These are phyloP conservation scores for Penicillium sp. DNA, from an alignment of 2,329 filamentous ascomycete species.

Conservation along the genomic window DNA sequence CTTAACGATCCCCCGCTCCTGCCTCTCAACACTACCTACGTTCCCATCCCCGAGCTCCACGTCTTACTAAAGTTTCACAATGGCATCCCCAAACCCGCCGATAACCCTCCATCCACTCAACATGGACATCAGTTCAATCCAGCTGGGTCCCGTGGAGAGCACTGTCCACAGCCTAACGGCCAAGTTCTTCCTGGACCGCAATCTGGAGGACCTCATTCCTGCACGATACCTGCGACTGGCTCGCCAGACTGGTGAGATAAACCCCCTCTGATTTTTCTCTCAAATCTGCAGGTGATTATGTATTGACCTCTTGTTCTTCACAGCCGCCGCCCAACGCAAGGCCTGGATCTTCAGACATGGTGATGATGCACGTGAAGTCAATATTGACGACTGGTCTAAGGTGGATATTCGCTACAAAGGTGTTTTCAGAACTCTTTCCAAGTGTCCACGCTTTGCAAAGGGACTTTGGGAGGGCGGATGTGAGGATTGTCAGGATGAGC, in stretches of 20 bases:
- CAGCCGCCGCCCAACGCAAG: constrained; percentile 17
- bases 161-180: constrained; percentile 21
- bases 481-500: background rate
- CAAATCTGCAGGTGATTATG: background rate
- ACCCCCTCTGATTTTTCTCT: background rate
- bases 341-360: constrained; percentile 24
- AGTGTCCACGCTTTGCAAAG: constrained; percentile 18
- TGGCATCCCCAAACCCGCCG: background rate
- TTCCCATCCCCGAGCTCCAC: background rate
- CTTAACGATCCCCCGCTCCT: no score
- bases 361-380: constrained; percentile 16
- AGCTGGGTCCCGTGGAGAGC: constrained; percentile 3
- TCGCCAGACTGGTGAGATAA: constrained; percentile 15
- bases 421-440: constrained; percentile 23
- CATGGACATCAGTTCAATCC: background rate
- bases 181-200: constrained; percentile 19
- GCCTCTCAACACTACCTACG: no score
- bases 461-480: constrained; percentile 18
- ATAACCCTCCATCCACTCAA: background rate
- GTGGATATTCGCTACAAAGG: constrained; percentile 23
- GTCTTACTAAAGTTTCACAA: background rate
- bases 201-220: constrained; percentile 22
- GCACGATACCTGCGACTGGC: constrained; percentile 18
- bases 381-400: constrained; percentile 21
- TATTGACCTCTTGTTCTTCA: background rate